A percentile compares a stretch with the other conserved stretches of the same genome.
Evolutionary conservation across 139 green algal species (phyloP).

Genomic region (Gonium pectorale): DNA sequence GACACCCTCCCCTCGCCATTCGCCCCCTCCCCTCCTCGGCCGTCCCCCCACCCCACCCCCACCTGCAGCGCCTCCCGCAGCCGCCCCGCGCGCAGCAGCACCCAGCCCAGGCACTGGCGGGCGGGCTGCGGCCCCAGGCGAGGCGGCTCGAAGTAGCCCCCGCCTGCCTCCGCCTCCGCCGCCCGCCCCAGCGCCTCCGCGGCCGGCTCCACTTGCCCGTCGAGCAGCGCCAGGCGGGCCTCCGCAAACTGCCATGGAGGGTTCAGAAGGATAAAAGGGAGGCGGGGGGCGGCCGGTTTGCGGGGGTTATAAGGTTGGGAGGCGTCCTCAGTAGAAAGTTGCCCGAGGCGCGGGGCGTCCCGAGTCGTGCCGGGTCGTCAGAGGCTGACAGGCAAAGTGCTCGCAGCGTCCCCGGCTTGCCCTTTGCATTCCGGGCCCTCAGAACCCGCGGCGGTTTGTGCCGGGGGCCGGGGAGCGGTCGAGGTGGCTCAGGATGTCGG

Average conservation of each 20-base stretch:
- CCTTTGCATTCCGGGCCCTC: too few relatives aligned
- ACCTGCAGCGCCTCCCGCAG: constrained; percentile 49
- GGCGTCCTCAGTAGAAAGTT: too few relatives aligned
- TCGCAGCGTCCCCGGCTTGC: too few relatives aligned
- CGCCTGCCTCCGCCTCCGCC: constrained; percentile 37
- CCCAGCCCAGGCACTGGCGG: constrained; percentile 67
- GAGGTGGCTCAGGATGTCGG: too few relatives aligned
- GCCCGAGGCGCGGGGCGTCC: too few relatives aligned
- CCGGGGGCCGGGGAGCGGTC: too few relatives aligned
- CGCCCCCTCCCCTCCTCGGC: not conserved
- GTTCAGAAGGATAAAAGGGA: too few relatives aligned
- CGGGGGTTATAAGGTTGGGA: too few relatives aligned
- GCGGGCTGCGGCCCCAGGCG: constrained; percentile 61
- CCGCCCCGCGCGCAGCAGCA: constrained; percentile 50
- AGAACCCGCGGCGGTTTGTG: too few relatives aligned
- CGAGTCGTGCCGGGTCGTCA: too few relatives aligned
- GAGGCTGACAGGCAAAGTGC: too few relatives aligned
- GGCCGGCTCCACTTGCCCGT: not conserved
- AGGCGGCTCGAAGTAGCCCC: constrained; percentile 71
- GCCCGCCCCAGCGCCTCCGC: constrained; percentile 21
- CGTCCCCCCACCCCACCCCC: not conserved
- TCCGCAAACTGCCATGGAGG: constrained; percentile 6
- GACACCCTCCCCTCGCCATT: not conserved
- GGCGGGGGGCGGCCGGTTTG: too few relatives aligned
- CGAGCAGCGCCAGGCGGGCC: not conserved